These are phyloP conservation scores for Solanum hybrid DNA, from an alignment of 305 asterid genomes.

Conservation along the genomic window DNA sequence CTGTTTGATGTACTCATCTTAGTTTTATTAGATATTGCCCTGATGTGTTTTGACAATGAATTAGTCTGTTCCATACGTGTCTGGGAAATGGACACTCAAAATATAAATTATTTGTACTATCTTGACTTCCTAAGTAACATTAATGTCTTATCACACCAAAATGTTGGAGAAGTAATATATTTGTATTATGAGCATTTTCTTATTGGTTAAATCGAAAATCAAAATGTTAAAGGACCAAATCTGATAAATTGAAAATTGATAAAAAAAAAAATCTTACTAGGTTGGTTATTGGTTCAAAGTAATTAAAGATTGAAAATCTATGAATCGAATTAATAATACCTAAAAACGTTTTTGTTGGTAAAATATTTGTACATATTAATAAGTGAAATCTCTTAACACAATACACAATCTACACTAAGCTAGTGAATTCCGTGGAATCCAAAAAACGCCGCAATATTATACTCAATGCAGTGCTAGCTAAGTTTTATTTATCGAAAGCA, in stretches of 20 bases:
- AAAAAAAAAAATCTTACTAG: neutral
- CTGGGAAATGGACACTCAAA: neutral
- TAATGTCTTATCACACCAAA: neutral
- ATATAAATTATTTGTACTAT: neutral
- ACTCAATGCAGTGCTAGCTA: neutral
- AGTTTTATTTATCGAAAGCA: neutral
- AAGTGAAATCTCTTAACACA: neutral
- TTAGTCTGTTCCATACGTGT: neutral
- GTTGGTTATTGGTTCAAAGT: neutral
- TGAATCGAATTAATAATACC: neutral
- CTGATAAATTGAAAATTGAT: neutral
- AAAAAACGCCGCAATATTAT: neutral
- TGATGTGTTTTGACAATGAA: neutral
- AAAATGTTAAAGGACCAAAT: neutral
- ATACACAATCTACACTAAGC: neutral
- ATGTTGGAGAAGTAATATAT: neutral
- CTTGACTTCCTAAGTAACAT: neutral
- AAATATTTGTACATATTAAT: neutral
- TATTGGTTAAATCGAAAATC: neutral
- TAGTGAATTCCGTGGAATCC: neutral
- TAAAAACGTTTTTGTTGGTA: neutral
- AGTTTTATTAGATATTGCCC: neutral
- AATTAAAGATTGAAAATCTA: neutral
- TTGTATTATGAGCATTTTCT: neutral
- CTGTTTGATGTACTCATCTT: neutral